Evolutionary conservation across 352 stramenopile species (phyloP).

Genomic region (Pythium vanterpoolii): DNA sequence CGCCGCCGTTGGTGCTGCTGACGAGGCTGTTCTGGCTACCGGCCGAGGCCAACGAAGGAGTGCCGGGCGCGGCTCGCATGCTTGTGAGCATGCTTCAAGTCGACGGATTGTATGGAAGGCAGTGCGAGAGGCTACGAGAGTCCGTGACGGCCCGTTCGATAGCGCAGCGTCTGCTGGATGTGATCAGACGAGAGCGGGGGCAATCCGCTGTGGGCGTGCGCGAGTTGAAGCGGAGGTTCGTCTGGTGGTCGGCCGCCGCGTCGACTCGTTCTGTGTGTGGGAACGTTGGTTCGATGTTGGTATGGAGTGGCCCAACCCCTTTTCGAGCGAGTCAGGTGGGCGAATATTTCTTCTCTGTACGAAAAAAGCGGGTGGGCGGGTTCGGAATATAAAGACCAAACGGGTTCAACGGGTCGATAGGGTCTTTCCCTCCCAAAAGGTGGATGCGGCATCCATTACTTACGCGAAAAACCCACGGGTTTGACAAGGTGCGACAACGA

Average conservation of each 20-base stretch:
- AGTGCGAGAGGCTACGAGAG: too few relatives aligned
- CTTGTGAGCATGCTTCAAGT: slow-evolving; percentile 10
- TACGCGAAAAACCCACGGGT: slow-evolving; percentile 1
- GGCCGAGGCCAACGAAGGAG: slow-evolving; percentile 4
- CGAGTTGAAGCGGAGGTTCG: too few relatives aligned
- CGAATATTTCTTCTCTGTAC: background rate
- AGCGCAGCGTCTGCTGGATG: background rate
- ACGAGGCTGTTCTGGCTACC: slow-evolving; percentile 9
- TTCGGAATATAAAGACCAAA: too few relatives aligned
- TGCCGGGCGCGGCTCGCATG: slow-evolving; percentile 16
- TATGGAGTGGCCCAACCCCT: background rate
- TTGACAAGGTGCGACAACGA: background rate
- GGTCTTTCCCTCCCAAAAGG: background rate
- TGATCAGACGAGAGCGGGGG: background rate
- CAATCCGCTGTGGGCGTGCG: background rate
- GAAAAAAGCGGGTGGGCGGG: too few relatives aligned
- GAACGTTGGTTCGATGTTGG: background rate
- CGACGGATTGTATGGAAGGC: too few relatives aligned
- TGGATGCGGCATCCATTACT: background rate
- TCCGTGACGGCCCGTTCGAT: background rate
- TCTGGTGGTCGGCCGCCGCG: too few relatives aligned
- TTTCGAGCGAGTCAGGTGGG: background rate
- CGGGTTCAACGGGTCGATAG: slow-evolving; percentile 6
- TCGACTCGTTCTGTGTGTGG: background rate
- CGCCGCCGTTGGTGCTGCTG: background rate